phyloP scores from a whole-genome alignment of 495 filamentous ascomycete species.

The Patellaria atrata region DNA sequence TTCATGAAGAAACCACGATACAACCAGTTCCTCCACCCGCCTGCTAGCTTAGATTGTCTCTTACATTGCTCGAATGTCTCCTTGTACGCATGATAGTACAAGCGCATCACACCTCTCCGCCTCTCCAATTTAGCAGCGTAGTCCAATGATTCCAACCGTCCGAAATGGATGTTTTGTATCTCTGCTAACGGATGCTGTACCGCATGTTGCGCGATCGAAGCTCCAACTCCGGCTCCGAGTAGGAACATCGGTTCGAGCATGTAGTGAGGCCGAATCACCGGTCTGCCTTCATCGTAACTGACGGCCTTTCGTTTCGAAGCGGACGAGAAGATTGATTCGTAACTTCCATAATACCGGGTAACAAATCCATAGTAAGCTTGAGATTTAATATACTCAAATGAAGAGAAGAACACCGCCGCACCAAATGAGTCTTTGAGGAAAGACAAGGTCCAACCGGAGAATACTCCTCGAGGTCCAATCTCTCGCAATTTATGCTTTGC shows the following conservation, averaged over 20 bases:
- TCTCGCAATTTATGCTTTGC: slow-evolving; percentile 54
- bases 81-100: slow-evolving; percentile 62
- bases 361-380: slow-evolving; percentile 74
- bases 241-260: slow-evolving; percentile 72
- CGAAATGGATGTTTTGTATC: slow-evolving; percentile 66
- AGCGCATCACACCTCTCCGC: slow-evolving; percentile 35
- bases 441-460: slow-evolving; percentile 66
- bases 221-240: slow-evolving; percentile 59
- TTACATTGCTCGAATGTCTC: slow-evolving; percentile 58
- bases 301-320: slow-evolving; percentile 15
- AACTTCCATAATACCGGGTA: slow-evolving; percentile 57
- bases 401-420: slow-evolving; percentile 68
- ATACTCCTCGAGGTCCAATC: slow-evolving; percentile 68
- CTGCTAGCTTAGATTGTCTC: slow-evolving; percentile 44
- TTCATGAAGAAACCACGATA: slow-evolving; percentile 62
- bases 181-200: slow-evolving; percentile 65
- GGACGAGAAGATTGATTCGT: slow-evolving; percentile 30
- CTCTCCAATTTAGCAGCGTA: slow-evolving; percentile 38
- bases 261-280: slow-evolving; percentile 68
- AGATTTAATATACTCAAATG: slow-evolving; percentile 76
- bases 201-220: slow-evolving; percentile 59
- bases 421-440: slow-evolving; percentile 73
- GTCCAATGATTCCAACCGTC: slow-evolving; percentile 64
- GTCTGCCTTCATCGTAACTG: slow-evolving; percentile 23
- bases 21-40: slow-evolving; percentile 56